Percentiles rank a stretch among this genome's conserved stretches.
Conservation (phyloP, 2,329 filamentous ascomycete genomes). For the Parascedosporium putredinis region DNA sequence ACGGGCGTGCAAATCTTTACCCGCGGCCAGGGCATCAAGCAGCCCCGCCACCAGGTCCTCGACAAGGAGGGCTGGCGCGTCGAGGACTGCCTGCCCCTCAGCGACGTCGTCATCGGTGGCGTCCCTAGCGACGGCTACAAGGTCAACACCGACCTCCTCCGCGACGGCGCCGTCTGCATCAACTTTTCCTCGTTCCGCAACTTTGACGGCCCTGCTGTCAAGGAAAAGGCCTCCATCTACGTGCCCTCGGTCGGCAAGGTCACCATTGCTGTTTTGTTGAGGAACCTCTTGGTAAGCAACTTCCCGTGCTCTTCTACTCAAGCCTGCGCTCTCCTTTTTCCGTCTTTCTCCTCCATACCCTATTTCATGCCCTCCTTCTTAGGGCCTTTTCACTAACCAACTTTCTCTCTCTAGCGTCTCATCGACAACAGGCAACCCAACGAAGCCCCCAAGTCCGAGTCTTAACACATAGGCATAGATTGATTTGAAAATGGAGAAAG, state of each 20-base stretch:
- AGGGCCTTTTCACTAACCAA: conserved; percentile 15
- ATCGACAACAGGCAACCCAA: conserved; percentile 37
- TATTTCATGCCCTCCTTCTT: neutral
- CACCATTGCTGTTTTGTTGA: conserved; percentile 81
- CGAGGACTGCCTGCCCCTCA: conserved; percentile 72
- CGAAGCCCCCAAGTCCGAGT: conserved; percentile 9
- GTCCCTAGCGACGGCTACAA: conserved; percentile 85
- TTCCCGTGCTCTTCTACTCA: neutral
- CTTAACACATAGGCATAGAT: neutral
- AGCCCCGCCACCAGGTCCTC: conserved; percentile 74
- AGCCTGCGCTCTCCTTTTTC: conserved; percentile 12
- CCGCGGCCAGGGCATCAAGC: conserved; percentile 75
- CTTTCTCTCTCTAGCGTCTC: conserved; percentile 28
- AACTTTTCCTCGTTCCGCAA: conserved; percentile 97
- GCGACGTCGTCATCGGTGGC: conserved; percentile 89
- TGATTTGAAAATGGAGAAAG: neutral
- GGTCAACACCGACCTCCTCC: conserved; percentile 71
- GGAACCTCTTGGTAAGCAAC: conserved; percentile 65
- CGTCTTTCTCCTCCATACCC: conserved; percentile 23
- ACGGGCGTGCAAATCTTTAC: conserved; percentile 89
- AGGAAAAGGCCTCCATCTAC: conserved; percentile 93
- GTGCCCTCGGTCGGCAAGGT: conserved; percentile 97
- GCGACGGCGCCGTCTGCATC: conserved; percentile 93
- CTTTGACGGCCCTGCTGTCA: conserved; percentile 74
- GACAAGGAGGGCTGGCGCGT: conserved; percentile 73